Base-by-base conservation (phyloP, 164 flowering plant genomes). In the Vitis rotundifolia region DNA sequence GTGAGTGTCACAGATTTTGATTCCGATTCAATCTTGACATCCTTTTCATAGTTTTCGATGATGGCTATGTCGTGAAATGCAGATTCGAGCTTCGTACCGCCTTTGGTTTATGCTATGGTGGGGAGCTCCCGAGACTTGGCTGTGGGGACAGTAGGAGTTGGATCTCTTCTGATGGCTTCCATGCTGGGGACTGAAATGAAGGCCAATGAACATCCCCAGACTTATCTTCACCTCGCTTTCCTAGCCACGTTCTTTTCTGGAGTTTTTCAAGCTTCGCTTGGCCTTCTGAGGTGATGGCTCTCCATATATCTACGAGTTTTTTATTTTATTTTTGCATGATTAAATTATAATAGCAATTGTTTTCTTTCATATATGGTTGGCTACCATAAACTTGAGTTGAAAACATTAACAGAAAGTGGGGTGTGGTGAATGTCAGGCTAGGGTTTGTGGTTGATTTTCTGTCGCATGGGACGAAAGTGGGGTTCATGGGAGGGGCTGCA, bases 61-160 rank as follows among this genome's bases (percentile, higher is more conserved):
- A 8, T 59, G 57, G 47, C 18, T 59, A 13, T 68, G 8, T 26
- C 60, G 5, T 2, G 8, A 52, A 22, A 51, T 76, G 77, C 72
- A 95, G 99, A 95, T 83, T 95, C 99, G 10, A 95, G 99, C 82
- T 93, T 95, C 71, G 82, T 95, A 44, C 99, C 99, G 26, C 99
- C 99, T 2, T 68, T 95, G 84, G 83, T 95, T 11, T 95, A 95
- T 15, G 98, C 99, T 0, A 73, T 91, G 83, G 88, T 95, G 99
- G 99, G 99, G 18, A 95, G 99, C 59, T 95, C 99, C 13, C 88
- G 81, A 73, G 99, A 95, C 71, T 75, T 95, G 81, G 99, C 99
- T 0, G 98, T 95, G 48, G 99, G 98, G 55, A 95, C 98, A 0
- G 97, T 95, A 37, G 99, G 97, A 0, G 97, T 95, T 10, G 97